Conservation (phyloP, 768 basidiomycete genomes). For the Lactarius deliciosus region DNA sequence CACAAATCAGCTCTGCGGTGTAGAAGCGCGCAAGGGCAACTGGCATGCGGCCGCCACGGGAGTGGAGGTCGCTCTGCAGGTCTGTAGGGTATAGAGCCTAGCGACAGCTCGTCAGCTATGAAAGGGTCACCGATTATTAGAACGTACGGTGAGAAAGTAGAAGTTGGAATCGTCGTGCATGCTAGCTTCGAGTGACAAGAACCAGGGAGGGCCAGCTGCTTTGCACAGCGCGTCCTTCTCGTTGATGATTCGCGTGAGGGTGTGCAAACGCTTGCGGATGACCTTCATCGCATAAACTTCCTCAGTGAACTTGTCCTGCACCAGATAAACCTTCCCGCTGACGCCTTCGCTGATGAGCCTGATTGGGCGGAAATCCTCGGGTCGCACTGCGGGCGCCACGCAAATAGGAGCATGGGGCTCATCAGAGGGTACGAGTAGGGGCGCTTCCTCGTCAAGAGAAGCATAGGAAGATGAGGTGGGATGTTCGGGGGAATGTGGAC, state of each 20-base stretch:
- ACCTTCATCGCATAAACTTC: constrained; percentile 24
- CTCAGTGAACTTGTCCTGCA: constrained; percentile 22
- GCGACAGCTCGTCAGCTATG: constrained; percentile 2
- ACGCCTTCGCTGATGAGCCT: constrained; percentile 26
- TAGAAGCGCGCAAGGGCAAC: constrained; percentile 26
- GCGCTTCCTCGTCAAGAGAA: constrained; percentile 17
- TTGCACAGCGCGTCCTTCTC: constrained; percentile 25
- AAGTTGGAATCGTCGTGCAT: constrained; percentile 29
- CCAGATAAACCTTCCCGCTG: constrained; percentile 27
- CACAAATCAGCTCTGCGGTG: constrained; percentile 25
- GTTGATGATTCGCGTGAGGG: constrained; percentile 9
- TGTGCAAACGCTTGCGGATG: constrained; percentile 24
- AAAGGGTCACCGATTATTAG: neutral
- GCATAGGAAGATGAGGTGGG: neutral
- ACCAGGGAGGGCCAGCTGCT: constrained; percentile 19
- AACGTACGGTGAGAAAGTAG: constrained; percentile 27
- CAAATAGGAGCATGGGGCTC: neutral
- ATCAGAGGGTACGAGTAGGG: constrained; percentile 7
- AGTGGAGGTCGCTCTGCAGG: constrained; percentile 25
- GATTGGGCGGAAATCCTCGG: constrained; percentile 22
- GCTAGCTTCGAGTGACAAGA: constrained; percentile 29
- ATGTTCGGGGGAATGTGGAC: constrained; percentile 3
- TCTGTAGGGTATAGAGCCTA: constrained; percentile 24
- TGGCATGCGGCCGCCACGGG: constrained; percentile 20
- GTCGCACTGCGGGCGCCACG: neutral